Evolutionary conservation across 1,284 basidiomycete genomes (phyloP).

Genomic region (Ceratobasidium papillatum): DNA sequence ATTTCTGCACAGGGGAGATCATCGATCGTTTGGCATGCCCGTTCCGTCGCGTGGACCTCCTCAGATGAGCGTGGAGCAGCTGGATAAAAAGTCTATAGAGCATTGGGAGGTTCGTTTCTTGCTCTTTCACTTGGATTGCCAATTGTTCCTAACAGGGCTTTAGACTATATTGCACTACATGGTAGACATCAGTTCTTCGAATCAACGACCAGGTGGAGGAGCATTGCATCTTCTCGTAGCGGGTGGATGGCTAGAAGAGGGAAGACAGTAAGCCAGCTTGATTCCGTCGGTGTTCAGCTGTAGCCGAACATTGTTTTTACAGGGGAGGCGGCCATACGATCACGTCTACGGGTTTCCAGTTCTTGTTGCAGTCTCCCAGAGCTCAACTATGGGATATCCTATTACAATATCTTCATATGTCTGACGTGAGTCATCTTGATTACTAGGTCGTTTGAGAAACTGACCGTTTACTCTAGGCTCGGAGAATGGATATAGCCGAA

Average conservation of each 20-base stretch:
- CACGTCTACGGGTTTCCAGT: constrained; percentile 96
- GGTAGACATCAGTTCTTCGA: constrained; percentile 82
- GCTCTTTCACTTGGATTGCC: constrained; percentile 29
- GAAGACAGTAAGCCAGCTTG: constrained; percentile 43
- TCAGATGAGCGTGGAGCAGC: constrained; percentile 65
- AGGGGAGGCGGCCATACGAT: constrained; percentile 67
- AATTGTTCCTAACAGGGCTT: neutral
- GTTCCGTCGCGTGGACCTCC: constrained; percentile 64
- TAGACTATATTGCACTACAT: constrained; percentile 97
- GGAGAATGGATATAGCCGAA: constrained; percentile 91
- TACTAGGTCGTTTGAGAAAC: constrained; percentile 39
- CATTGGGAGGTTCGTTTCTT: constrained; percentile 85
- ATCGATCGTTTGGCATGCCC: constrained; percentile 90
- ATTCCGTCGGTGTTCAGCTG: constrained; percentile 12
- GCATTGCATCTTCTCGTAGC: constrained; percentile 85
- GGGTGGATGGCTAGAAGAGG: constrained; percentile 84
- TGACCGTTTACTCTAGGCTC: constrained; percentile 62
- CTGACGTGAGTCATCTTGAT: constrained; percentile 64
- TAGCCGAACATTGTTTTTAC: neutral
- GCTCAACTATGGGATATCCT: constrained; percentile 97
- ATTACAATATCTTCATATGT: constrained; percentile 86
- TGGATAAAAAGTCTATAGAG: constrained; percentile 88
- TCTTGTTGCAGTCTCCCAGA: constrained; percentile 95
- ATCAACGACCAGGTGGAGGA: constrained; percentile 76
- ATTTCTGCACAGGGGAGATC: constrained; percentile 72